Percentiles rank a stretch among this genome's conserved stretches.
These are phyloP conservation scores for Aspergillaceae sp. DNA, from an alignment of 2,329 filamentous ascomycete species.

Conservation along the genomic window DNA sequence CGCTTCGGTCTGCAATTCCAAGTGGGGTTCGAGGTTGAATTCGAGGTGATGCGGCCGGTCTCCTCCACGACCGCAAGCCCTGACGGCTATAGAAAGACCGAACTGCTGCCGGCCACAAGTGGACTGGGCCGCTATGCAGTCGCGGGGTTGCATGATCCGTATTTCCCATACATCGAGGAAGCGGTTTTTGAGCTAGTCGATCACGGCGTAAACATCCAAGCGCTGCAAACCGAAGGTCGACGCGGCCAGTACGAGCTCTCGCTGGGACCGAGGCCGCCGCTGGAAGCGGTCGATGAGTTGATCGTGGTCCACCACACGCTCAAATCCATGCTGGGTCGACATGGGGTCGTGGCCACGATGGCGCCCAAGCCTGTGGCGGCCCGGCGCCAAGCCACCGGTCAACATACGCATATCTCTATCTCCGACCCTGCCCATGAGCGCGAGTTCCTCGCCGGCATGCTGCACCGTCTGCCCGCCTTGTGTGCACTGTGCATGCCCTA, in stretches of 20 bases:
- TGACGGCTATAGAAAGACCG: not conserved
- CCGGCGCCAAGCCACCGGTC: slow-evolving; percentile 3
- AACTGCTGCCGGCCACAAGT: not conserved
- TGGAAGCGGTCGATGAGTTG: slow-evolving; percentile 13
- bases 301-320: slow-evolving; percentile 8
- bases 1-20: slow-evolving; percentile 3
- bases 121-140: not conserved
- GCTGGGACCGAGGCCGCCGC: slow-evolving; percentile 8
- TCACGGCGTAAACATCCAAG: slow-evolving; percentile 5
- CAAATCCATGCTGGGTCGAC: slow-evolving; percentile 8
- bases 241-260: slow-evolving; percentile 12
- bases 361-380: slow-evolving; percentile 6
- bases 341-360: slow-evolving; percentile 13
- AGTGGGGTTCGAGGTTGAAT: slow-evolving; percentile 9
- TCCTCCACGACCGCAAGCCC: not conserved
- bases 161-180: slow-evolving; percentile 3
- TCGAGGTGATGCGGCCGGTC: slow-evolving; percentile 3
- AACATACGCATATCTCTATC: slow-evolving; percentile 13
- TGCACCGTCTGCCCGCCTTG: slow-evolving; percentile 4
- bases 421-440: slow-evolving; percentile 1
- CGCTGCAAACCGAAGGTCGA: slow-evolving; percentile 8
- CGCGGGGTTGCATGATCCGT: slow-evolving; percentile 2
- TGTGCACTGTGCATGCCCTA: slow-evolving; percentile 9
- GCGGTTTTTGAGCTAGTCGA: not conserved
- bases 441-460: slow-evolving; percentile 8